A percentile compares a stretch with the other conserved stretches of the same genome.
Evolutionary conservation across 306 rosid genomes (phyloP).

Genomic region (Corylus heterophylla): DNA sequence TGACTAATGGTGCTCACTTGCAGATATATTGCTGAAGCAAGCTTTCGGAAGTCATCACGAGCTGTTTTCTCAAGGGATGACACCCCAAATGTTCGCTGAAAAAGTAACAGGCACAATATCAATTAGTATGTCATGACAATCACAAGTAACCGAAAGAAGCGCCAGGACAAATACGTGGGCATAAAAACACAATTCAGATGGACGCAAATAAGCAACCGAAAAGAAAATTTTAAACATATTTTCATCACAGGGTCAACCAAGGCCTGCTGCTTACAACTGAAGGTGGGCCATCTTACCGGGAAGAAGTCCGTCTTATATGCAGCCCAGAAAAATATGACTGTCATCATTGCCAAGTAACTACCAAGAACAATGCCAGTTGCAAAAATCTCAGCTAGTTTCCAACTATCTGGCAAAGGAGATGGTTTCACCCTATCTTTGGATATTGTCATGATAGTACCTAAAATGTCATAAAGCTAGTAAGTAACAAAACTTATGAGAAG

Average conservation of each 20-base stretch:
- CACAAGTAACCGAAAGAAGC: not conserved
- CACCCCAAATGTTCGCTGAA: slow-evolving; percentile 82
- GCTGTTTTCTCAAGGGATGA: slow-evolving; percentile 80
- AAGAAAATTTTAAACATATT: not conserved
- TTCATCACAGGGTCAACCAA: not conserved
- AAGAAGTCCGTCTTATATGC: slow-evolving; percentile 92
- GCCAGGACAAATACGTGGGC: slow-evolving; percentile 10
- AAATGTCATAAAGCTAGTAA: slow-evolving; percentile 21
- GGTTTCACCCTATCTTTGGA: slow-evolving; percentile 97
- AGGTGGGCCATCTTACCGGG: slow-evolving; percentile 60
- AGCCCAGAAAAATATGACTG: slow-evolving; percentile 97
- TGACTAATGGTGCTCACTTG: slow-evolving; percentile 99
- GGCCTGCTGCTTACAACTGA: slow-evolving; percentile 1
- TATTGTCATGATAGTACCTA: slow-evolving; percentile 97
- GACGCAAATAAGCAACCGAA: not conserved
- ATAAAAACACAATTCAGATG: not conserved
- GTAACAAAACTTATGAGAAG: slow-evolving; percentile 1
- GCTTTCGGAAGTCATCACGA: slow-evolving; percentile 78
- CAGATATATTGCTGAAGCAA: slow-evolving; percentile 91
- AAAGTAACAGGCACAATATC: slow-evolving; percentile 28
- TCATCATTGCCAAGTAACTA: slow-evolving; percentile 97
- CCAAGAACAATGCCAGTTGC: slow-evolving; percentile 92
- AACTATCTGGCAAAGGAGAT: slow-evolving; percentile 98
- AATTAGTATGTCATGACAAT: slow-evolving; percentile 1
- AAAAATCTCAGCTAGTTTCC: slow-evolving; percentile 94